Conservation (phyloP, 805 yeast genomes). For the Candida krabiensis region DNA sequence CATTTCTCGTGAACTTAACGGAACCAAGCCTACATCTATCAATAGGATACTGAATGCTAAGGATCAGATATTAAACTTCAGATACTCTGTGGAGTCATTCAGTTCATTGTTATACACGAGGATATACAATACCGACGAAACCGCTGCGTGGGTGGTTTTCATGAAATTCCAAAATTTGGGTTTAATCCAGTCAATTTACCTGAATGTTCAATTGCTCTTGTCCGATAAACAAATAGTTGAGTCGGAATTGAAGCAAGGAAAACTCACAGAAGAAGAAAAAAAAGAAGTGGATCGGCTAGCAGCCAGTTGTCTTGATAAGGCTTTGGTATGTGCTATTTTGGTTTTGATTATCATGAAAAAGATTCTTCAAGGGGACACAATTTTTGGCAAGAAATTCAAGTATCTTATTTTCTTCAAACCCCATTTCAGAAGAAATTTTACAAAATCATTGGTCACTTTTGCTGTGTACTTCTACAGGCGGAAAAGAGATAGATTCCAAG, state of each 20-base stretch:
- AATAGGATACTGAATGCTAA: slow-evolving; percentile 8
- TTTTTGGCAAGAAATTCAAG: slow-evolving; percentile 5
- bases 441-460: slow-evolving; percentile 5
- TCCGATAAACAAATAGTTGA: slow-evolving; percentile 4
- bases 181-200: slow-evolving; percentile 5
- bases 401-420: slow-evolving; percentile 10
- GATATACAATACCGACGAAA: background rate
- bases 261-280: slow-evolving; percentile 6
- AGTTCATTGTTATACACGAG: slow-evolving; percentile 1
- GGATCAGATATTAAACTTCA: slow-evolving; percentile 3
- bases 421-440: slow-evolving; percentile 1
- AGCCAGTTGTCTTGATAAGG: background rate
- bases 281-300: slow-evolving; percentile 1
- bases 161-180: slow-evolving; percentile 9
- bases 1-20: slow-evolving; percentile 5
- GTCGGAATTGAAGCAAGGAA: slow-evolving; percentile 2
- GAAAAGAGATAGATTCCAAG: no score
- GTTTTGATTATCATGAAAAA: slow-evolving; percentile 1
- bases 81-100: slow-evolving; percentile 6
- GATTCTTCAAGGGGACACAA: slow-evolving; percentile 4
- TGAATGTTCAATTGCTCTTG: slow-evolving; percentile 3
- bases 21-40: slow-evolving; percentile 3
- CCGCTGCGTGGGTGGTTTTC: slow-evolving; percentile 5
- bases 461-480: background rate
- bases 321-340: slow-evolving; percentile 7